These are phyloP conservation scores for Fusarium devonianum DNA, from an alignment of 2,329 filamentous ascomycete genomes.

Conservation along the genomic window DNA sequence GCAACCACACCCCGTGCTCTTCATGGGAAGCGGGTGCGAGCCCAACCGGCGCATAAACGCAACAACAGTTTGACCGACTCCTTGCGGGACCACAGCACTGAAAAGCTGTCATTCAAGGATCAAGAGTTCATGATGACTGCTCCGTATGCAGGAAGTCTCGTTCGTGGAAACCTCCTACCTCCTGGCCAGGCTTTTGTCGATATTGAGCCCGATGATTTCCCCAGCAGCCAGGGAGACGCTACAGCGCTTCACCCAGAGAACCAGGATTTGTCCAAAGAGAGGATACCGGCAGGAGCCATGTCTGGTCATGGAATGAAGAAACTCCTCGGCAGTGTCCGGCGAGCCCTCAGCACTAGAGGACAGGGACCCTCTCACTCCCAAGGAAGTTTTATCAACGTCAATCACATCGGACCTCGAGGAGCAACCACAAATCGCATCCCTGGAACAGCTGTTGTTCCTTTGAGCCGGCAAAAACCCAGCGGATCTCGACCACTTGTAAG, in stretches of 20 bases:
- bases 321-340: constrained; percentile 84
- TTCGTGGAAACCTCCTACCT: constrained; percentile 84
- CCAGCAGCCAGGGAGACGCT: constrained; percentile 58
- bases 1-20: constrained; percentile 66
- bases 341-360: constrained; percentile 73
- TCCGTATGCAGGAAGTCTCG: constrained; percentile 81
- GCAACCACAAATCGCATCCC: constrained; percentile 66
- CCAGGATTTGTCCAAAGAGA: constrained; percentile 53
- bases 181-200: constrained; percentile 85
- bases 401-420: constrained; percentile 58
- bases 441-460: constrained; percentile 67
- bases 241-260: constrained; percentile 57
- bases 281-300: constrained; percentile 64
- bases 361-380: constrained; percentile 54
- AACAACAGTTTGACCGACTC: constrained; percentile 91
- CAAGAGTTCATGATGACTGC: constrained; percentile 67
- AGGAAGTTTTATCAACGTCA: constrained; percentile 57
- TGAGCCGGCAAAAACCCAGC: constrained; percentile 55
- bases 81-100: constrained; percentile 70
- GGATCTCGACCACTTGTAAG: constrained; percentile 64
- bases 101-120: constrained; percentile 60
- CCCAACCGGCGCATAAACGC: constrained; percentile 71
- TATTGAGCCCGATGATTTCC: constrained; percentile 61
- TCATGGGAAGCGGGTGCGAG: constrained; percentile 65
- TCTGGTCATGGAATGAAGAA: constrained; percentile 81